Percentiles rank a stretch among this genome's conserved stretches.
phyloP scores from a whole-genome alignment of 148 eudicot genomes.

The Salicornia ramosissima region DNA sequence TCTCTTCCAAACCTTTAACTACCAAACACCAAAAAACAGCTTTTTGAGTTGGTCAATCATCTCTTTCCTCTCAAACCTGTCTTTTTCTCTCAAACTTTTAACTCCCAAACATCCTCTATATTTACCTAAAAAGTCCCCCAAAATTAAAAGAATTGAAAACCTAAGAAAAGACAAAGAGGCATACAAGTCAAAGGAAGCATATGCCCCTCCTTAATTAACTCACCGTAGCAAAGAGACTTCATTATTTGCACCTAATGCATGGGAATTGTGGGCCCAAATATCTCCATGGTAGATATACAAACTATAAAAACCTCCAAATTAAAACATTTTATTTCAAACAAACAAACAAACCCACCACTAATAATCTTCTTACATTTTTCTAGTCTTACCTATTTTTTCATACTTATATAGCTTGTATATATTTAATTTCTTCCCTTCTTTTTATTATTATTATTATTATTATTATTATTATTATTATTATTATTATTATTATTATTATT shows the following conservation, averaged over 20 bases:
- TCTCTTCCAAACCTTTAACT: too few relatives aligned
- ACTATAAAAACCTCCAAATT: neutral
- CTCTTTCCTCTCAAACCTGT: too few relatives aligned
- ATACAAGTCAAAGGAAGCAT: neutral
- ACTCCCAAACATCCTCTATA: too few relatives aligned
- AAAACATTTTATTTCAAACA: too few relatives aligned
- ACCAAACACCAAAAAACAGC: too few relatives aligned
- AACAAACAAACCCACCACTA: neutral
- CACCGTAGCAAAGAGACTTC: neutral
- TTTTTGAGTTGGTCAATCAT: too few relatives aligned
- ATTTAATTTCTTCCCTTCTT: too few relatives aligned
- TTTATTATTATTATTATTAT: neutral
- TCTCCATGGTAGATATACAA: neutral
- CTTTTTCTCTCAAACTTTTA: too few relatives aligned
- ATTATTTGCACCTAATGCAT: conserved; percentile 7
- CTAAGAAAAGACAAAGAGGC: neutral
- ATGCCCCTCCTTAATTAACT: conserved; percentile 7
- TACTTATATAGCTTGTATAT: neutral
- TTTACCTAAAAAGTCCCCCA: too few relatives aligned
- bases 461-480: too few relatives aligned
- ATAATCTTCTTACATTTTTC: neutral
- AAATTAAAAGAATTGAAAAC: too few relatives aligned
- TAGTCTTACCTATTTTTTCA: neutral
- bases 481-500: neutral
- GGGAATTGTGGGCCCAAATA: conserved; percentile 16